These are phyloP conservation scores for Talaromyces sp. DNA, from an alignment of 2,329 filamentous ascomycete species.

Conservation along the genomic window DNA sequence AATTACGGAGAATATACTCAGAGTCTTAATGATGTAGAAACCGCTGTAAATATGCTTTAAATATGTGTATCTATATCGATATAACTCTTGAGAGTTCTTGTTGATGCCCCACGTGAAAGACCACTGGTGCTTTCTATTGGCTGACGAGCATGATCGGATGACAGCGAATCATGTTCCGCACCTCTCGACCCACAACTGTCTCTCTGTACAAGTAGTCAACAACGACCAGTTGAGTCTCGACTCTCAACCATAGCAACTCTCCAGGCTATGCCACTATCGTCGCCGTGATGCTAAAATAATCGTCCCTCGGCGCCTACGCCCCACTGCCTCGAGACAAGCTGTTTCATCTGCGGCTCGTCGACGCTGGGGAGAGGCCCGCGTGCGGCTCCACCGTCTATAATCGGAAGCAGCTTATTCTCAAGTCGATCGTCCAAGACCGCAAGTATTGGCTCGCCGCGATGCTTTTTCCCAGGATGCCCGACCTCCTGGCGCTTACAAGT, in stretches of 20 bases:
- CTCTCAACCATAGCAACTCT: background rate
- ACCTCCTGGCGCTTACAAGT: slow-evolving; percentile 8
- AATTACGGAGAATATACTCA: too few species aligned
- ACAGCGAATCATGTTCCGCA: background rate
- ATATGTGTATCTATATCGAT: background rate
- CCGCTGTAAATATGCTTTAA: background rate
- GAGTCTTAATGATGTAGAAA: background rate
- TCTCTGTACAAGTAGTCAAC: background rate
- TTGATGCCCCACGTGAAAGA: background rate
- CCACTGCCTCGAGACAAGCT: background rate
- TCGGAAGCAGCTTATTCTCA: background rate
- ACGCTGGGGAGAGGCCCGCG: background rate
- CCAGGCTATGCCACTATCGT: background rate
- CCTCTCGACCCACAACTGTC: background rate
- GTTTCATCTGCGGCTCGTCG: background rate
- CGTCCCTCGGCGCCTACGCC: background rate
- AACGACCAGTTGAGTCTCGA: background rate
- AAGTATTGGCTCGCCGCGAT: background rate
- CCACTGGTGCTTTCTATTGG: background rate
- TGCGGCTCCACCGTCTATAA: background rate
- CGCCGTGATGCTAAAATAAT: background rate
- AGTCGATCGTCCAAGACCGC: background rate
- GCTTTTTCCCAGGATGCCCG: background rate
- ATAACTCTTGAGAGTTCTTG: background rate
- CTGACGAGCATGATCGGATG: background rate